phyloP scores from a whole-genome alignment of 73 alveolate species.

The Tetrahymena borealis region DNA sequence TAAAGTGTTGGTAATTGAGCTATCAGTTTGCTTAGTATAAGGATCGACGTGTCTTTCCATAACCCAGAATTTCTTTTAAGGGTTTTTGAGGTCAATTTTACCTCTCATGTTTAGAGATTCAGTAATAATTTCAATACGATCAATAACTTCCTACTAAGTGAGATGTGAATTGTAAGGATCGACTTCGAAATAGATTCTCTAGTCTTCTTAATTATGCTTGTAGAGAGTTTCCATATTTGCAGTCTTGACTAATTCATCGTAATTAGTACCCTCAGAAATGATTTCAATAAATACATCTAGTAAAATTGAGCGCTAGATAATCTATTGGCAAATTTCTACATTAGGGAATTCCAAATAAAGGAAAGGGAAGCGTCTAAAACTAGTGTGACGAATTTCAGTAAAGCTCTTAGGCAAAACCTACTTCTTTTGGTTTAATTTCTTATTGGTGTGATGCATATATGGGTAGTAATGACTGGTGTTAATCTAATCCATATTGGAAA shows the following conservation, averaged over 20 bases:
- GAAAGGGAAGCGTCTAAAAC: background rate
- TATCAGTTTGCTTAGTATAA: background rate
- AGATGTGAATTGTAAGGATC: background rate
- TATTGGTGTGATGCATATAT: background rate
- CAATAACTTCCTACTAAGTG: background rate
- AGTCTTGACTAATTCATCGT: background rate
- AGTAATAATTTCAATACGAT: background rate
- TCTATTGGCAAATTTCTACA: background rate
- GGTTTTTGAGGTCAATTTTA: background rate
- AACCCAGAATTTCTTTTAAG: background rate
- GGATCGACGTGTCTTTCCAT: background rate
- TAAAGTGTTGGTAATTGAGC: background rate
- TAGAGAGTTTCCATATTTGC: background rate
- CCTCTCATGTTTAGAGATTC: background rate
- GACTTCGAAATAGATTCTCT: background rate
- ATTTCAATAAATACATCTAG: background rate
- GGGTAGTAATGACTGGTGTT: slow-evolving; percentile 1
- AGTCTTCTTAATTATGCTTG: background rate
- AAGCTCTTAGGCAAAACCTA: background rate
- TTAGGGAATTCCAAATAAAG: background rate
- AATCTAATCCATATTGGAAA: background rate
- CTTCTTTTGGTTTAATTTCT: background rate
- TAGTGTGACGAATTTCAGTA: background rate
- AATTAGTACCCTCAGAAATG: background rate
- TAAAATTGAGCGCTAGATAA: background rate